These are phyloP conservation scores for Pelargonium fulgidum DNA, from an alignment of 441 rosid genomes.

Conservation along the genomic window DNA sequence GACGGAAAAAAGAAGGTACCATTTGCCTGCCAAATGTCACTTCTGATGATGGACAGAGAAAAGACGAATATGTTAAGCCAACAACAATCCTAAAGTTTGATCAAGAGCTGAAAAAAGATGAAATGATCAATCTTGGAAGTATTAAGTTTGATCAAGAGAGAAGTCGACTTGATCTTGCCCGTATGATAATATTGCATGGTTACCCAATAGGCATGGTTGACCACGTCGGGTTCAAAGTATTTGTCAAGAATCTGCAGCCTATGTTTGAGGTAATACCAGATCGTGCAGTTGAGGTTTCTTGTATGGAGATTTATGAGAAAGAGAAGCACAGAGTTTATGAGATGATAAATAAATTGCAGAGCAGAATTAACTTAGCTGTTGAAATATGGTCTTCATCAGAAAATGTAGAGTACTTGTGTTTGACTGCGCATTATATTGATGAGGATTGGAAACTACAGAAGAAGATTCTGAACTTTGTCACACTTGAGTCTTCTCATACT, in stretches of 20 bases:
- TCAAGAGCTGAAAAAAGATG: slow-evolving; percentile 69
- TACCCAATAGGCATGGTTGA: slow-evolving; percentile 80
- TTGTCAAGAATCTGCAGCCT: slow-evolving; percentile 89
- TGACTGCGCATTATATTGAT: slow-evolving; percentile 71
- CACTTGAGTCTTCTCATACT: slow-evolving; percentile 71
- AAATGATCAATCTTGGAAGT: slow-evolving; percentile 49
- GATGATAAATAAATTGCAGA: slow-evolving; percentile 48
- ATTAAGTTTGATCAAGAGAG: slow-evolving; percentile 73
- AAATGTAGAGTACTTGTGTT: slow-evolving; percentile 50
- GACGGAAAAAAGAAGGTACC: slow-evolving; percentile 62
- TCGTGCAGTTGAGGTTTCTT: slow-evolving; percentile 50
- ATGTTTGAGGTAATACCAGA: slow-evolving; percentile 62
- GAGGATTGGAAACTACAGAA: slow-evolving; percentile 80
- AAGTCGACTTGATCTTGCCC: slow-evolving; percentile 74
- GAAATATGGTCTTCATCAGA: slow-evolving; percentile 77
- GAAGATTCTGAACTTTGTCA: slow-evolving; percentile 69
- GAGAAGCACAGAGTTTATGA: slow-evolving; percentile 74
- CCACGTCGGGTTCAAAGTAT: slow-evolving; percentile 79
- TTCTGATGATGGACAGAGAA: slow-evolving; percentile 56
- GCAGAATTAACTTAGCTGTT: slow-evolving; percentile 75
- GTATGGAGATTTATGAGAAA: slow-evolving; percentile 64
- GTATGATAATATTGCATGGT: slow-evolving; percentile 81
- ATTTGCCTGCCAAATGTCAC: slow-evolving; percentile 43
- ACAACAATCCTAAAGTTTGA: slow-evolving; percentile 45
- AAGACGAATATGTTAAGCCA: slow-evolving; percentile 65